phyloP scores from a whole-genome alignment of 2,329 filamentous ascomycete species.

The Dactylonectria estremocensis region DNA sequence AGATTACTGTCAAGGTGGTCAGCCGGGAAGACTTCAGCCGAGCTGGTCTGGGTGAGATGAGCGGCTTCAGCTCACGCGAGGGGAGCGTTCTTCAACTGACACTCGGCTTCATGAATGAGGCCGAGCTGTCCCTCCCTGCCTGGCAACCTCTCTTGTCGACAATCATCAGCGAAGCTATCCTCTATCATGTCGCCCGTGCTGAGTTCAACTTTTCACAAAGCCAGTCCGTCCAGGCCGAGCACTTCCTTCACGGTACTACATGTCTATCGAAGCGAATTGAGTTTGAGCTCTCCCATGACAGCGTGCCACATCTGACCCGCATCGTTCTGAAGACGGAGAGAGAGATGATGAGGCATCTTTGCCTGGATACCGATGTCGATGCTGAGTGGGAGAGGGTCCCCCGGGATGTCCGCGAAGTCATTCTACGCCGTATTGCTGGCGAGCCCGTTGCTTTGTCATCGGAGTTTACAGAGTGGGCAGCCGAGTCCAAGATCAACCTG shows the following conservation, averaged over 20 bases:
- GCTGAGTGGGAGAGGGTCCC: slow-evolving; percentile 29
- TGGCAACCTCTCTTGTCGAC: slow-evolving; percentile 28
- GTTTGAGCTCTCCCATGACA: slow-evolving; percentile 27
- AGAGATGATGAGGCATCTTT: slow-evolving; percentile 33
- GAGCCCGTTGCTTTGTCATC: slow-evolving; percentile 18
- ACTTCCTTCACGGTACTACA: slow-evolving; percentile 25
- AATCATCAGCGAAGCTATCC: slow-evolving; percentile 21
- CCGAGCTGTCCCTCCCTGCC: slow-evolving; percentile 22
- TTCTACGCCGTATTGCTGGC: slow-evolving; percentile 26
- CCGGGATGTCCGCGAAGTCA: slow-evolving; percentile 27
- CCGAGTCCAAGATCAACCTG: slow-evolving; percentile 16
- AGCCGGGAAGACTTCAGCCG: slow-evolving; percentile 26
- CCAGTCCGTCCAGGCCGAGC: slow-evolving; percentile 32
- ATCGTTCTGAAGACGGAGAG: slow-evolving; percentile 32
- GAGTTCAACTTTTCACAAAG: slow-evolving; percentile 24
- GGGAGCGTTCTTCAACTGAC: slow-evolving; percentile 11
- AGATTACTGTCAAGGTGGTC: slow-evolving; percentile 26
- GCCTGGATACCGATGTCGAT: slow-evolving; percentile 28
- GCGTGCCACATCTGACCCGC: slow-evolving; percentile 18
- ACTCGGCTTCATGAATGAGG: slow-evolving; percentile 25
- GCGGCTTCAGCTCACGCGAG: slow-evolving; percentile 21
- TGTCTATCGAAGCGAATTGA: slow-evolving; percentile 29
- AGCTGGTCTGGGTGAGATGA: slow-evolving; percentile 5
- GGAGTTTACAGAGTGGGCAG: slow-evolving; percentile 25
- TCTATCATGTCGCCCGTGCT: slow-evolving; percentile 31